These are phyloP conservation scores for Pseudotsuga menziesii DNA, from an alignment of 75 land plant species.

Conservation along the genomic window DNA sequence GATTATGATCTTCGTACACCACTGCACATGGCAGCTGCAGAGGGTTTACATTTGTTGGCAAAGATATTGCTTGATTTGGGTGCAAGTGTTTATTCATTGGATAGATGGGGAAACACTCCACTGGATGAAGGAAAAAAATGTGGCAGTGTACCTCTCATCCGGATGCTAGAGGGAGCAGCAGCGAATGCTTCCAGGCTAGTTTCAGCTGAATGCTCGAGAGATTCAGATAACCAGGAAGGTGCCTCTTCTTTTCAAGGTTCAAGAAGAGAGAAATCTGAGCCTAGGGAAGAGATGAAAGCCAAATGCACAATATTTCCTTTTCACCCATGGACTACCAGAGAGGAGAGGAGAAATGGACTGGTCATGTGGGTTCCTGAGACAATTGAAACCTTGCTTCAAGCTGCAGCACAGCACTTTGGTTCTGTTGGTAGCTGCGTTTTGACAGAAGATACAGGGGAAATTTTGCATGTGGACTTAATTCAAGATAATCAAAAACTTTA, in stretches of 20 bases:
- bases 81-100: constrained; percentile 29
- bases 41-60: constrained; percentile 28
- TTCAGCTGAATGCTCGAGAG: neutral
- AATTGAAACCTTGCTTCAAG: too few relatives aligned
- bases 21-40: constrained; percentile 43
- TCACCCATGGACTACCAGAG: too few relatives aligned
- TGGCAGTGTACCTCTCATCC: neutral
- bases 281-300: neutral
- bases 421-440: too few relatives aligned
- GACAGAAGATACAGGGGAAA: too few relatives aligned
- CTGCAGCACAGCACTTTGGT: too few relatives aligned
- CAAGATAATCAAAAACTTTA: too few relatives aligned
- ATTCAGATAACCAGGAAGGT: neutral
- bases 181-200: constrained; percentile 21
- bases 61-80: constrained; percentile 31
- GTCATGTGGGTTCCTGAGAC: too few relatives aligned
- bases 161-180: neutral
- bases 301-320: too few relatives aligned
- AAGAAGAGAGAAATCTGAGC: neutral
- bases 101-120: constrained; percentile 16
- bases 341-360: too few relatives aligned
- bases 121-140: neutral
- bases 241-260: neutral
- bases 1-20: constrained; percentile 35
- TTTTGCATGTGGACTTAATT: too few relatives aligned